Conservation (phyloP, 345 rosid genomes). For the Firmiana major region DNA sequence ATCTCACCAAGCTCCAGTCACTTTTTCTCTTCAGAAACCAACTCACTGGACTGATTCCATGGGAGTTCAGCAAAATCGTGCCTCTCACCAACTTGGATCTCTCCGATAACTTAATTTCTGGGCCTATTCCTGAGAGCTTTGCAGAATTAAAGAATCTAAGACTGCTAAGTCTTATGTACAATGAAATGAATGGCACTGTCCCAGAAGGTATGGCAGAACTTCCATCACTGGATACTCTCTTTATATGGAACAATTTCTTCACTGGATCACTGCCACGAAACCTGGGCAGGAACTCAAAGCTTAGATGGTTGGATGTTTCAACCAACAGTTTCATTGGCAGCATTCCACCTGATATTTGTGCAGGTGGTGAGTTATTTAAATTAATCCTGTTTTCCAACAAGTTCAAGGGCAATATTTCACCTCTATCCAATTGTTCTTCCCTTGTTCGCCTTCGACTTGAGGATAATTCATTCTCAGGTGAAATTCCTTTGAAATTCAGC, state of each 20-base stretch:
- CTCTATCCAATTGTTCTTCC: slow-evolving; percentile 70
- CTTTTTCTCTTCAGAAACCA: slow-evolving; percentile 82
- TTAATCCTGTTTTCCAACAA: slow-evolving; percentile 78
- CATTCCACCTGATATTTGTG: slow-evolving; percentile 75
- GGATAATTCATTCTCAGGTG: slow-evolving; percentile 82
- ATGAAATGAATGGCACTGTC: slow-evolving; percentile 78
- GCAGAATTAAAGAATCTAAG: slow-evolving; percentile 61
- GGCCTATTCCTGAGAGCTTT: slow-evolving; percentile 78
- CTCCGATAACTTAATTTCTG: slow-evolving; percentile 70
- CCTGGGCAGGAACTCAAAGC: slow-evolving; percentile 74
- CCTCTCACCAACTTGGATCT: slow-evolving; percentile 76
- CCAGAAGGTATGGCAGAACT: slow-evolving; percentile 70
- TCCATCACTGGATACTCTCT: slow-evolving; percentile 73
- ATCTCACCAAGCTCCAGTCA: slow-evolving; percentile 77
- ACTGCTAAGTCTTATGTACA: slow-evolving; percentile 78
- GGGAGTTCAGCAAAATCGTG: slow-evolving; percentile 56
- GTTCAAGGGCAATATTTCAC: slow-evolving; percentile 57
- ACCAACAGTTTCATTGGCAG: slow-evolving; percentile 69
- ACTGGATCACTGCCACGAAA: slow-evolving; percentile 72
- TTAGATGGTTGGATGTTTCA: slow-evolving; percentile 85
- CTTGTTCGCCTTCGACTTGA: slow-evolving; percentile 81
- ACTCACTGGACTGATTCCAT: slow-evolving; percentile 58
- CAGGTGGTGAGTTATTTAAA: slow-evolving; percentile 64
- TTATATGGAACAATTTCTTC: slow-evolving; percentile 84
- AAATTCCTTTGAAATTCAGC: slow-evolving; percentile 58